These are phyloP conservation scores for Globisporangium okanoganense DNA, from an alignment of 352 stramenopile genomes.

Conservation along the genomic window DNA sequence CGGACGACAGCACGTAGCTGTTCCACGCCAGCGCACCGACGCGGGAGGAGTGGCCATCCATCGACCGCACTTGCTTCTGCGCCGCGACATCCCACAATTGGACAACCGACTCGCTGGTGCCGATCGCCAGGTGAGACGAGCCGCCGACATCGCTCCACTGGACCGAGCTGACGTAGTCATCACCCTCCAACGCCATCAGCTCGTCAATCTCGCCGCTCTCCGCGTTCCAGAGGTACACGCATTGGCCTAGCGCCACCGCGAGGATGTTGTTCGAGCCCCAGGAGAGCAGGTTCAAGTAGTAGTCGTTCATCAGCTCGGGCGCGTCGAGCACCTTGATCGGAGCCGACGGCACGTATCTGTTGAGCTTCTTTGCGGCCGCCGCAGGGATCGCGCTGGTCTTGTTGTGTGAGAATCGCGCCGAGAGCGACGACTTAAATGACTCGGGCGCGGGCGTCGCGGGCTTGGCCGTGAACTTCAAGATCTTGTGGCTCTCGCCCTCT, in stretches of 20 bases:
- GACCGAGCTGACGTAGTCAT: constrained; percentile 97
- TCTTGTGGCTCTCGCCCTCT: constrained; percentile 86
- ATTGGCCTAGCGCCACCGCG: constrained; percentile 95
- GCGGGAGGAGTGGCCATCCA: constrained; percentile 92
- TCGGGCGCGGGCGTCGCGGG: constrained; percentile 88
- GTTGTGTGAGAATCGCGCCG: constrained; percentile 94
- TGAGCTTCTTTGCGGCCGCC: constrained; percentile 83
- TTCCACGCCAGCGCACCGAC: constrained; percentile 98
- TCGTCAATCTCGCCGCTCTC: constrained; percentile 95
- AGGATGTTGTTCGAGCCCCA: constrained; percentile 97
- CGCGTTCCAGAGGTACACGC: constrained; percentile 98
- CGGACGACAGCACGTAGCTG: constrained; percentile 89
- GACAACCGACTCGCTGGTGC: constrained; percentile 91
- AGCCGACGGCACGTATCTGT: constrained; percentile 95
- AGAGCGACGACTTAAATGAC: constrained; percentile 95
- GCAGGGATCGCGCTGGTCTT: constrained; percentile 69
- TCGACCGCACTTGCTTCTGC: constrained; percentile 89
- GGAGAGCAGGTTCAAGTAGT: constrained; percentile 98
- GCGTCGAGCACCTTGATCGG: constrained; percentile 96
- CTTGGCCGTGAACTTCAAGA: constrained; percentile 98
- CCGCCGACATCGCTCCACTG: constrained; percentile 91
- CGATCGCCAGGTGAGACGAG: constrained; percentile 91
- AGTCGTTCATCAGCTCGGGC: constrained; percentile 98
- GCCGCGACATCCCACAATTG: constrained; percentile 97
- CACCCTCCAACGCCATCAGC: constrained; percentile 84